Evolutionary conservation across 495 filamentous ascomycete genomes (phyloP), one percentile per base, ranked within the genome.

Genomic region (Extremus antarcticus): DNA sequence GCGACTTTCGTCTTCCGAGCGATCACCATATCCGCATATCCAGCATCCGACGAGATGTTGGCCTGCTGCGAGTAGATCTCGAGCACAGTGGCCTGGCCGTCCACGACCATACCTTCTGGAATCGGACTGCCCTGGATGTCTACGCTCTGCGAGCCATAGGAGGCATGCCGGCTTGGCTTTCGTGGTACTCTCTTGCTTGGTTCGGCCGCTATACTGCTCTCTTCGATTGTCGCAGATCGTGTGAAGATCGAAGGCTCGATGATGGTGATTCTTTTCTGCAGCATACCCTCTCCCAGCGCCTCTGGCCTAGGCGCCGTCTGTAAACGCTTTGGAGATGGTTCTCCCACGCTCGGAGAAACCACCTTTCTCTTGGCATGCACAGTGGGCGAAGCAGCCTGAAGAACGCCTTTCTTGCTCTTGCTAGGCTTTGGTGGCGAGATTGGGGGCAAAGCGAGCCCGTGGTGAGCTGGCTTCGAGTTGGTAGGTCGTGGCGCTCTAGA

Each of bases 1-100:
- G 19, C n/a, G 19, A n/a, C 19, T 10, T 29, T 21, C 9, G 23
- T 9, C 47, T 19, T 53, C 0, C 32, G 35, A 11, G 51, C 25
- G 17, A 40, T 24, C n/a, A 46, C 25, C 0, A 25, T 17, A 9
- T 13, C 41, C 2, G 13, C 46, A 11, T 41, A 15, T 1, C 16
- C 16, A 2, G 17, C 7, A 21, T 57, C 54, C 1, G 59, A 57
- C 2, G 59, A 57, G 1, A 57, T 13, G 1, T 25, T 25, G 29
- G 49, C 52, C 11, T 62, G 50, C 47, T 62, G 59, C 2, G 59
- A 58, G 59, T 24, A 62, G 1, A 17, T 48, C 52, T 62, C 59
- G 13, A 58, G 48, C 0, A 43, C 55, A 13, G 56, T 58, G 13
- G 51, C 19, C 17, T 55, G 13, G 19, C 53, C 55, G 8, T 51